Evolutionary conservation across 768 basidiomycete species (phyloP), one percentile per base, ranked within the genome.

Genomic region (Clathrus columnatus): DNA sequence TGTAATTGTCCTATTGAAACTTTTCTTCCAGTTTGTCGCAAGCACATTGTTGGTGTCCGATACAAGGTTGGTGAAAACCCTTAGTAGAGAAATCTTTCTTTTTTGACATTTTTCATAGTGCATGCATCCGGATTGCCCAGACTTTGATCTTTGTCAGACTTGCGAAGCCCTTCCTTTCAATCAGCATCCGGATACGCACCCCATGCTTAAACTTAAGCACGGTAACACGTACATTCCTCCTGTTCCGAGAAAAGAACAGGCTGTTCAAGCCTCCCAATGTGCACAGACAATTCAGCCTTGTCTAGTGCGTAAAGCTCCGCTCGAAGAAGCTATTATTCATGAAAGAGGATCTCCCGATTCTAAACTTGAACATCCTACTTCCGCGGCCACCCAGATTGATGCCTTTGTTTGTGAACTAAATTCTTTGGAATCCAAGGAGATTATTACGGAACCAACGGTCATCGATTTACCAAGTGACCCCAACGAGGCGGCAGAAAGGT

Each of bases 101-200:
- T 7, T 17, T 30, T 51, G 11, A 51, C 28, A 51, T 42, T 26
- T n/a, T 43, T 50, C 58, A 27, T 59, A 87, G 85, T 94, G 91
- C 69, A 83, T 89, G 80, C 82, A 91, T 63, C 74, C 80, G 14
- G 69, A 72, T 3, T 94, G 91, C 69, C 75, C 78, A 0, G 87
- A 92, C 66, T 91, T 82, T 61, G 91, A 94, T 63, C 74, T 93
- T 17, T 94, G 91, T 69, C 73, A 75, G 56, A 68, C 67, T 51
- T 94, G 91, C 68, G 91, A 92, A 69, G 83, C 88, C 5, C 75
- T 81, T 55, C 91, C 91, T 0, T 86, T 91, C 57, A 69, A 82
- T 5, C 72, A 87, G 11, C 91, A 94, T 65, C 87, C 88, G 0
- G 56, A 66, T 11, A 78, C 69, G 28, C 91, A 94, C 63, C 80